Evolutionary conservation across 257 asterid species (phyloP).

Genomic region (Salvia splendens): DNA sequence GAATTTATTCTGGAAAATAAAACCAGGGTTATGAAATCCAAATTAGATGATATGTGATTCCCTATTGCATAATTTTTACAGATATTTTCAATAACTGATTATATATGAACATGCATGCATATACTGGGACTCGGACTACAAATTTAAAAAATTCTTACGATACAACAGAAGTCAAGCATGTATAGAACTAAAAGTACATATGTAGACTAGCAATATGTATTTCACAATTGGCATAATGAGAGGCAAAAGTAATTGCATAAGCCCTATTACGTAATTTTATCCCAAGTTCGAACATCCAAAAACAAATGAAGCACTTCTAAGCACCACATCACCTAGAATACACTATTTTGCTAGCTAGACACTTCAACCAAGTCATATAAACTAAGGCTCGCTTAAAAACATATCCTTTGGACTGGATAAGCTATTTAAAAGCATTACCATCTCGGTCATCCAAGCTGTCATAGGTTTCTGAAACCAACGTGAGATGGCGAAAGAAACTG

Average conservation of each 20-base stretch:
- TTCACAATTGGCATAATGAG: background rate
- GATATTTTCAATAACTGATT: background rate
- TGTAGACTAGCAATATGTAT: background rate
- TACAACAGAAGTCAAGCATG: constrained; percentile 12
- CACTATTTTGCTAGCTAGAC: background rate
- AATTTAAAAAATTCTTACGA: background rate
- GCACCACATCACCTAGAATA: background rate
- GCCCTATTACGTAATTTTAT: background rate
- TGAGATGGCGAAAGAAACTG: constrained; percentile 76
- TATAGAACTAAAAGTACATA: background rate
- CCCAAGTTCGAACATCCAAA: background rate
- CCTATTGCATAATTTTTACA: background rate
- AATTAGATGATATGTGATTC: background rate
- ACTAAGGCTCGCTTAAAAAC: background rate
- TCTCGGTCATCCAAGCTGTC: constrained; percentile 86
- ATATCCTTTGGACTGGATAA: background rate
- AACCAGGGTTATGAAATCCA: background rate
- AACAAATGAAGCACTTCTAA: background rate
- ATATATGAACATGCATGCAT: background rate
- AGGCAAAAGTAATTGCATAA: background rate
- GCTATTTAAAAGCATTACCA: constrained; percentile 46
- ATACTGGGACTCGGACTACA: background rate
- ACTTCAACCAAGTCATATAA: constrained; percentile 1
- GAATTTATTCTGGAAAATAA: constrained; percentile 13
- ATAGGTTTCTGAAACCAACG: constrained; percentile 63